These are phyloP conservation scores for Fragaria vesca DNA, from an alignment of 306 rosid species.

Conservation along the genomic window DNA sequence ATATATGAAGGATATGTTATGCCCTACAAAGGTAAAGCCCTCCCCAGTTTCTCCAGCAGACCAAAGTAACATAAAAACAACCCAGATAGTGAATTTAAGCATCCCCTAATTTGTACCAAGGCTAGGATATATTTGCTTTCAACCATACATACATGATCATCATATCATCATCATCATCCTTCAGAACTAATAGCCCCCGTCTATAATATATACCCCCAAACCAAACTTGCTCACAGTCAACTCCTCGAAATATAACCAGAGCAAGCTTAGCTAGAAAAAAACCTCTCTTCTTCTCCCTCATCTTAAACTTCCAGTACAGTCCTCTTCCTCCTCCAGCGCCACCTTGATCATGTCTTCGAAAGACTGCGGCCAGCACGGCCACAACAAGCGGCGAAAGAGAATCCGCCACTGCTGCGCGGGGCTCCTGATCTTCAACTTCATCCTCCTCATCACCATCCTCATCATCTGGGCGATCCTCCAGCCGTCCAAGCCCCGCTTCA, in stretches of 20 bases:
- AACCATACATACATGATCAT: slow-evolving; percentile 19
- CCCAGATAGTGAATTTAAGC: neutral
- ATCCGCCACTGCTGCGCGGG: slow-evolving; percentile 30
- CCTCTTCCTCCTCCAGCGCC: neutral
- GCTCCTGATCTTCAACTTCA: slow-evolving; percentile 47
- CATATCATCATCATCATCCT: neutral
- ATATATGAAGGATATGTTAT: neutral
- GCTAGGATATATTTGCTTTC: neutral
- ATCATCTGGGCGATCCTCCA: slow-evolving; percentile 70
- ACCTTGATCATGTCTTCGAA: slow-evolving; percentile 43
- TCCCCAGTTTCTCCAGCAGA: neutral
- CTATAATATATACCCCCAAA: slow-evolving; percentile 5
- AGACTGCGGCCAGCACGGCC: slow-evolving; percentile 56
- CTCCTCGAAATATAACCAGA: neutral
- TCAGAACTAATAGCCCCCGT: neutral
- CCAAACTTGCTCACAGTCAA: slow-evolving; percentile 4
- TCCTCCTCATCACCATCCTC: slow-evolving; percentile 54
- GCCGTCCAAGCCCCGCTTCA: slow-evolving; percentile 74
- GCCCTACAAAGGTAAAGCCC: neutral
- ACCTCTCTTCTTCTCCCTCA: neutral
- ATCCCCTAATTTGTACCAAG: neutral
- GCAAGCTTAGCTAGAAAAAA: neutral
- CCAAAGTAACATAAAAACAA: neutral
- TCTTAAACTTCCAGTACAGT: neutral
- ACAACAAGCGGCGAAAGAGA: neutral